Base-by-base conservation (phyloP, 1,284 basidiomycete genomes). In the Leccinum angustisporum region DNA sequence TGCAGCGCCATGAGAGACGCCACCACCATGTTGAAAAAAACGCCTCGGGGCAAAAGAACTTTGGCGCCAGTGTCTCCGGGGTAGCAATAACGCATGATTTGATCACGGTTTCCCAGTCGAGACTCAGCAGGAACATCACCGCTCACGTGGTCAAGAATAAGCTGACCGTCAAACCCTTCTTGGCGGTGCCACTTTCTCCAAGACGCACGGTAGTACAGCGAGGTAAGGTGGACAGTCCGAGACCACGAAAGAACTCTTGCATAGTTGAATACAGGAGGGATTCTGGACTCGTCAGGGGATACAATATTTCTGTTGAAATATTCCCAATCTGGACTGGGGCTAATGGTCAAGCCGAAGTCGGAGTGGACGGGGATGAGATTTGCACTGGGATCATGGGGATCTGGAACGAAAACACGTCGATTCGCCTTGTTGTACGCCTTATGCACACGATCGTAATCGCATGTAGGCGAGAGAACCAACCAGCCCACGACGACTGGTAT, bases 391-490 rank as follows among this genome's bases (percentile, higher is more conserved):
- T 10, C 13, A 52, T 21, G 18, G 11, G 11, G 4, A 11, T 14
- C 64, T 61, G 7, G 5, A 2, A 62, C 56, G 18, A 63, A 60
- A 1, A 36, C 59, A 0, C 64, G 62, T 25, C 54, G 58, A 57
- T 80, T 78, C 1, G 76, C 77, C n/a, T 67, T 65, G 11, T 70
- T 34, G 30, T 78, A 62, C 2, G 77, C 78, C 2, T 65, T 61
- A 0, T 62, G 62, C 7, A 81, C 64, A 0, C 76, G 74, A 1
- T 16, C 27, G 11, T 72, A 68, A 58, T 79, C 75, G 51, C 77
- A 81, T 62, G 79, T 78, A 0, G 79, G 79, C 0, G 76, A 78
- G 21, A 80, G 67, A 58, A 76, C 69, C n/a, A 81, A 63, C 78
- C 80, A 80, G 14, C 73, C 72, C 2, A 77, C 61, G 31, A 83